Evolutionary conservation across 2,329 filamentous ascomycete species (phyloP), one percentile per base, ranked within the genome.

Genomic region (Drechslerella coelobrocha): DNA sequence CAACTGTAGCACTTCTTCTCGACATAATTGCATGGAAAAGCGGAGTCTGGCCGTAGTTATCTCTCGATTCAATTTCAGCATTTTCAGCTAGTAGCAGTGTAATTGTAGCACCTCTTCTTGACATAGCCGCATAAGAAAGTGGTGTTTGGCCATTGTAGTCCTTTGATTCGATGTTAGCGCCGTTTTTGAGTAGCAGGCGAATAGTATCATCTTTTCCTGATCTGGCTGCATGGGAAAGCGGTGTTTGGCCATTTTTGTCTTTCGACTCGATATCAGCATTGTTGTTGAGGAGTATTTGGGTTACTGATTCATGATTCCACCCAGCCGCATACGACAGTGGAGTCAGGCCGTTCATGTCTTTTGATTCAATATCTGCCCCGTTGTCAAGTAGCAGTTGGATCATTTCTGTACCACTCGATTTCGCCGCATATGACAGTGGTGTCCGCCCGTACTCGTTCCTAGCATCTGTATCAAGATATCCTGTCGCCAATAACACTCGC

Each of bases 11-110:
- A 29, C 48, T 43, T 45, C 73, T 59, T 3, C 74, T 75, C 5
- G 52, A 62, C 41, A 59, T 48, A 24, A 72, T 73, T 61, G 76
- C 76, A 39, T 74, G 72, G 17, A 73, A 73, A 17, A 77, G 52
- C 9, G 75, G 75, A 26, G 72, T 77, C 7, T 72, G 73, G 19
- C 72, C 73, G 37, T 61, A 43, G 4, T 43, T 60, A 10, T 37
- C 37, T 45, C 72, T 60, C 7, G 61, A 47, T 17, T 76, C 52
- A 4, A 65, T 24, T 26, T 72, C 45, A 27, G 53, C 65, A n/a
- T 34, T 31, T 23, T 27, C 69, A 2, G 31, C 51, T 19, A 75
- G 60, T 17, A 76, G 72, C 6, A 57, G 21, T 17, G 50, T n/a
- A 8, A 51, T 37, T 26, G 43, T 19, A 2, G n/a, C 19, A 8